phyloP scores from a whole-genome alignment of 192 early-diverging fungal genomes.

The Podochytrium sp. region DNA sequence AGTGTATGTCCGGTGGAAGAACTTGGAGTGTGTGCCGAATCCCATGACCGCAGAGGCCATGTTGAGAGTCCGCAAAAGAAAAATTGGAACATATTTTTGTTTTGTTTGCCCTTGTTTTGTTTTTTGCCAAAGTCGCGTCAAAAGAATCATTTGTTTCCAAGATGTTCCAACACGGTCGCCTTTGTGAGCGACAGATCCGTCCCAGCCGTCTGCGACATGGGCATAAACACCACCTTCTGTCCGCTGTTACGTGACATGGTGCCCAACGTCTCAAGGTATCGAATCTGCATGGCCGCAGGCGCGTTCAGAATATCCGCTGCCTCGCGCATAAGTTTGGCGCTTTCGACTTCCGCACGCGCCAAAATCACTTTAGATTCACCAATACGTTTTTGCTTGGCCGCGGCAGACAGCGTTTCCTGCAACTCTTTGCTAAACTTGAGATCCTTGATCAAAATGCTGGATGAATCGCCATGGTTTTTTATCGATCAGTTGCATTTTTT shows the following conservation, averaged over 20 bases:
- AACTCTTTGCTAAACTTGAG: conserved; percentile 74
- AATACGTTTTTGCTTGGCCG: conserved; percentile 87
- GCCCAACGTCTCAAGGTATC: conserved; percentile 85
- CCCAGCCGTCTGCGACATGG: background rate
- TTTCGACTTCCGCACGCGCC: conserved; percentile 73
- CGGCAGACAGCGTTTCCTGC: conserved; percentile 82
- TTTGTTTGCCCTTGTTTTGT: too few species aligned
- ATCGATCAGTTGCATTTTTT: background rate
- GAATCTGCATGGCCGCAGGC: conserved; percentile 77
- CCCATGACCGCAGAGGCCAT: too few species aligned
- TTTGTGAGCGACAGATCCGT: background rate
- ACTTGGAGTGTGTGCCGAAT: too few species aligned
- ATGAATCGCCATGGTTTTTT: conserved; percentile 50
- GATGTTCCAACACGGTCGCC: background rate
- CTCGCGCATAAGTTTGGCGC: conserved; percentile 89
- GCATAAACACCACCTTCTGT: conserved; percentile 59
- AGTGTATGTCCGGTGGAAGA: too few species aligned
- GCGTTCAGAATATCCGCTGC: conserved; percentile 91
- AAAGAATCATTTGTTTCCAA: too few species aligned
- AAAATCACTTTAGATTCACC: conserved; percentile 91
- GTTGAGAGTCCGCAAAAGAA: too few species aligned
- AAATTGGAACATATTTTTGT: too few species aligned
- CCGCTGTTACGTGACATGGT: conserved; percentile 74
- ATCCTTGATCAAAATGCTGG: conserved; percentile 90
- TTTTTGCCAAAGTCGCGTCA: too few species aligned